Evolutionary conservation across 106 monocot genomes (phyloP), one percentile per base, ranked within the genome.

Genomic region (Allium sativum): DNA sequence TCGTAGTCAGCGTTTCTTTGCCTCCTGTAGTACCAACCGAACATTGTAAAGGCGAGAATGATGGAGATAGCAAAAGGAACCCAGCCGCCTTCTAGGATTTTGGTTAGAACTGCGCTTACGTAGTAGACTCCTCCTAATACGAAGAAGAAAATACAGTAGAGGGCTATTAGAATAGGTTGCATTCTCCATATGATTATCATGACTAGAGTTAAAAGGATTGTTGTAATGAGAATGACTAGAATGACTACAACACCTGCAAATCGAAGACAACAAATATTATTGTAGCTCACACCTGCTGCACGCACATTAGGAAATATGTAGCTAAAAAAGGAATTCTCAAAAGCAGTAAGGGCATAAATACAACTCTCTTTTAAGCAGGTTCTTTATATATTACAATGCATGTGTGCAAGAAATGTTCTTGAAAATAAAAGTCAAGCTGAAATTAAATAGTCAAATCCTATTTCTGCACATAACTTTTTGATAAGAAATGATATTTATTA

Each of bases 151-250:
- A 73, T 41, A 10, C 83, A 81, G 63, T 76, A 87, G 4, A 92
- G 10, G 10, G 50, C 75, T 12, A 59, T 78, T 5, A 87, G 52
- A 10, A 76, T 7, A 2, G 72, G 46, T 10, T 70, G 80, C 6
- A 71, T 78, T 65, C 78, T 68, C 92, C 92, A 92, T 3, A 92
- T 69, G 1, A 87, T 76, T 47, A 92, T 65, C 92, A 87, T 87
- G 7, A 92, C 92, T n/a, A 92, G 68, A 12, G 76, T 81, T 53
- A 92, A 18, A 6, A 92, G 48, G 50, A 87, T 71, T 53, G 92
- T 92, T 19, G 92, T 92, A 41, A 92, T 92, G 50, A 92, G 60
- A 87, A 92, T 92, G 46, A 92, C 92, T 48, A 83, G 81, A 55
- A 92, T 92, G 41, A 87, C 92, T 20, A 84, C 87, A 45, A 85